A percentile compares a stretch with the other conserved stretches of the same genome.
phyloP scores from a whole-genome alignment of 2,329 filamentous ascomycete species.

The Colletotrichum chlorophyti region DNA sequence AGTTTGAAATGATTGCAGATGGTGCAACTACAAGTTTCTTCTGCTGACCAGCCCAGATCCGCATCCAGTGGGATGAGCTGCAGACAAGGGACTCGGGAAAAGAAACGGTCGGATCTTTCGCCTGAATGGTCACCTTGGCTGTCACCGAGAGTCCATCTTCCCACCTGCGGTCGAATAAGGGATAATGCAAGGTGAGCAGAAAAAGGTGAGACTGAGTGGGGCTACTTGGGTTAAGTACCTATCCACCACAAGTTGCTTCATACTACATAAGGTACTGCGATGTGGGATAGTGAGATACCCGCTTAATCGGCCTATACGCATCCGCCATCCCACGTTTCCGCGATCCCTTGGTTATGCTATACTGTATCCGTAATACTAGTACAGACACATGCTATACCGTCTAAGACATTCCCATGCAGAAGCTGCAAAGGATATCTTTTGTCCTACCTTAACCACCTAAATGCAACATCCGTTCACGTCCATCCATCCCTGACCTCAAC shows the following conservation, averaged over 20 bases:
- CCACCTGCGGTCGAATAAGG: too few species aligned
- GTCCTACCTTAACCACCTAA: neutral
- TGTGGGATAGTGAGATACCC: neutral
- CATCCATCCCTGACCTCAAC: too few species aligned
- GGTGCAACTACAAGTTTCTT: neutral
- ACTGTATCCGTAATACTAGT: too few species aligned
- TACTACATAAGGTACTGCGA: neutral
- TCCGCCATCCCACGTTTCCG: too few species aligned
- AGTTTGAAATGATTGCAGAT: neutral
- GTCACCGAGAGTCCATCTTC: constrained; percentile 8
- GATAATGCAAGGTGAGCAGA: neutral
- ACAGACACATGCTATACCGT: neutral
- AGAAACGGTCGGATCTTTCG: constrained; percentile 14
- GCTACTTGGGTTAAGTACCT: too few species aligned
- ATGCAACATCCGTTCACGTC: too few species aligned
- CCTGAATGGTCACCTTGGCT: constrained; percentile 10
- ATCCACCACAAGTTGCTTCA: too few species aligned
- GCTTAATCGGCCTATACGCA: neutral
- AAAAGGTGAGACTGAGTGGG: neutral
- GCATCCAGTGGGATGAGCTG: neutral
- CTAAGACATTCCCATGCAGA: neutral
- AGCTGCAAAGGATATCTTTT: neutral
- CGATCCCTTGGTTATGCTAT: neutral
- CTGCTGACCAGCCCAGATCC: neutral
- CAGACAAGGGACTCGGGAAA: neutral